Evolutionary conservation across 768 basidiomycete species (phyloP), one percentile per base, ranked within the genome.

Genomic region (Nidularia sp.): DNA sequence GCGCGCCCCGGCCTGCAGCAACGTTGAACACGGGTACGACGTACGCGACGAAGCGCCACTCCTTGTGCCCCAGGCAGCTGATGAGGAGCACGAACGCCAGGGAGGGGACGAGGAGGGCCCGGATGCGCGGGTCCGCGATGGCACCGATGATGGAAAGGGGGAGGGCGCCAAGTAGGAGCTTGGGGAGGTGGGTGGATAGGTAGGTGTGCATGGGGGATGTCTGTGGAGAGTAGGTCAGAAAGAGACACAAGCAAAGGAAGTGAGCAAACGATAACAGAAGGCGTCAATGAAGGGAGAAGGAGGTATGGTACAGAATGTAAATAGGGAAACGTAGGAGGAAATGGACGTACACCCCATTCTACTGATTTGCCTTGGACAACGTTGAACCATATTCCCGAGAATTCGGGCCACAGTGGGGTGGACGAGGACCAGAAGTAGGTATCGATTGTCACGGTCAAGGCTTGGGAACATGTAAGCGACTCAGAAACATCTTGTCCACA

Each of bases 31-130:
- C 62, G 0, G 95, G 94, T 0, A 98, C 80, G 13, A 84, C 78
- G 62, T 98, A 98, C 6, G 93, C 78, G 52, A 98, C 74, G 68
- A 99, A 99, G 5, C 97, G 81, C 97, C 97, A 99, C 69, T 99
- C 97, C 65, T 99, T 99, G 70, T 99, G 97, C 0, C 81, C 86
- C 1, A 98, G 73, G 32, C 64, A 72, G 63, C 93, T 94, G 65
- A 98, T 80, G 2, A 86, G 58, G 2, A 62, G 66, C 6, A 92
- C 61, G 54, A 87, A 89, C 0, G 61, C 52, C 4, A 84, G 29
- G 2, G 80, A 73, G 0, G 86, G 80, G 7, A 76, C 47, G 3
- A 86, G 66, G 35, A 88, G 70, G 2, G 68, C 62, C 3, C 79
- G 77, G 43, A 83, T 70, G 6, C 80, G 75, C 6, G 55, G 57